Percentiles rank a stretch among this genome's conserved stretches.
These are phyloP conservation scores for Xylaria sp. DNA, from an alignment of 2,329 filamentous ascomycete genomes.

Conservation along the genomic window DNA sequence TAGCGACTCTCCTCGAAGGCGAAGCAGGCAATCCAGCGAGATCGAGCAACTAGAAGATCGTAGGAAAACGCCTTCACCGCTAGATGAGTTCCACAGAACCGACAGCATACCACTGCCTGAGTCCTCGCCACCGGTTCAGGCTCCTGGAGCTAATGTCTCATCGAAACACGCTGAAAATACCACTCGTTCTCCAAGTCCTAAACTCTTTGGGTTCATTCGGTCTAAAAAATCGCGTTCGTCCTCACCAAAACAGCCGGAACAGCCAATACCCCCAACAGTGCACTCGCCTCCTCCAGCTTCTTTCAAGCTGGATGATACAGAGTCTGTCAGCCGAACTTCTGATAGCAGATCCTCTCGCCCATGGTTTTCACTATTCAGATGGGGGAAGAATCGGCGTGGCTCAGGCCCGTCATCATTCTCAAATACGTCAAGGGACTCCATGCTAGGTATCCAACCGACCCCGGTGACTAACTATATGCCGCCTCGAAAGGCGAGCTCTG, in stretches of 20 bases:
- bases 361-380: slow-evolving; percentile 81
- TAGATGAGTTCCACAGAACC: slow-evolving; percentile 62
- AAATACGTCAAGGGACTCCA: slow-evolving; percentile 90
- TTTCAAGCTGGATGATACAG: slow-evolving; percentile 59
- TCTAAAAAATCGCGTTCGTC: slow-evolving; percentile 62
- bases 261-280: slow-evolving; percentile 50
- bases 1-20: slow-evolving; percentile 49
- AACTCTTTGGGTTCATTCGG: slow-evolving; percentile 55
- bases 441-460: slow-evolving; percentile 61
- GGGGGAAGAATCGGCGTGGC: slow-evolving; percentile 68
- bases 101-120: slow-evolving; percentile 57
- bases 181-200: slow-evolving; percentile 49
- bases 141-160: slow-evolving; percentile 22
- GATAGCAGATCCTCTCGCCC: slow-evolving; percentile 64
- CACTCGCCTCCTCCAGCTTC: slow-evolving; percentile 50
- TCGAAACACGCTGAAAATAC: slow-evolving; percentile 31
- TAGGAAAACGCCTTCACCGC: slow-evolving; percentile 49
- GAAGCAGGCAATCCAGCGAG: slow-evolving; percentile 45
- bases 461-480: slow-evolving; percentile 50
- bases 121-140: slow-evolving; percentile 37
- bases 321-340: slow-evolving; percentile 64
- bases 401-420: slow-evolving; percentile 82
- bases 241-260: slow-evolving; percentile 59
- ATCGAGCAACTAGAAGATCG: slow-evolving; percentile 38
- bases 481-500: slow-evolving; percentile 53